phyloP scores from a whole-genome alignment of 2,329 filamentous ascomycete genomes.

The Xylaria sp. region DNA sequence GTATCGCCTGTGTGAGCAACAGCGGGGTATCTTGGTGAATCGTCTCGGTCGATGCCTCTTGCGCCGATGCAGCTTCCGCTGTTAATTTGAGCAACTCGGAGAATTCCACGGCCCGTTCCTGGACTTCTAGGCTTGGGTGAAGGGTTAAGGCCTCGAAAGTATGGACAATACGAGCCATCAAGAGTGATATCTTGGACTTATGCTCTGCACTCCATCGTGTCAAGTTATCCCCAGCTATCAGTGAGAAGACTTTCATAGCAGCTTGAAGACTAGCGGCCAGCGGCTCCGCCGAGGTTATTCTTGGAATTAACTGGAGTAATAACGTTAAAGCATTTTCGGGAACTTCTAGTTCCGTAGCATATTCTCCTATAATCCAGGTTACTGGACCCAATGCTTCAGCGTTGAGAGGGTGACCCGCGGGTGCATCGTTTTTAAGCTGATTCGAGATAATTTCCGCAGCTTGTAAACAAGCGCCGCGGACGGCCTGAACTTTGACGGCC shows the following conservation, averaged over 20 bases:
- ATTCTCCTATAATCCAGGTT: slow-evolving; percentile 91
- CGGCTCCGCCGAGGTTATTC: slow-evolving; percentile 69
- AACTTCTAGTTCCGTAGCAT: slow-evolving; percentile 74
- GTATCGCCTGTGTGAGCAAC: slow-evolving; percentile 89
- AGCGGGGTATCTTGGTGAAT: slow-evolving; percentile 76
- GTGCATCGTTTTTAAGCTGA: slow-evolving; percentile 64
- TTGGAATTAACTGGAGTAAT: slow-evolving; percentile 74
- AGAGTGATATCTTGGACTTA: slow-evolving; percentile 78
- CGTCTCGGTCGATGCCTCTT: slow-evolving; percentile 67
- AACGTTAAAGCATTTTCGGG: slow-evolving; percentile 79
- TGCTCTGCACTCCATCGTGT: slow-evolving; percentile 77
- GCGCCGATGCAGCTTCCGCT: slow-evolving; percentile 79
- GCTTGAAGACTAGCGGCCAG: slow-evolving; percentile 87
- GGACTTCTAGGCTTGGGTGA: slow-evolving; percentile 91
- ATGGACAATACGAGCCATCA: slow-evolving; percentile 84
- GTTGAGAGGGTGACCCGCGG: slow-evolving; percentile 66
- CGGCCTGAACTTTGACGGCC: slow-evolving; percentile 87
- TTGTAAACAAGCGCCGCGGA: slow-evolving; percentile 81
- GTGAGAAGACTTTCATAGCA: slow-evolving; percentile 84
- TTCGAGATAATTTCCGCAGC: slow-evolving; percentile 82
- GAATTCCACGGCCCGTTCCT: slow-evolving; percentile 93
- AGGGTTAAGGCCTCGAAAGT: slow-evolving; percentile 81
- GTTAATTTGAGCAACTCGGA: slow-evolving; percentile 89
- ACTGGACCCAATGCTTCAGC: slow-evolving; percentile 78
- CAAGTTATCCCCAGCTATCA: slow-evolving; percentile 73